Evolutionary conservation across 129 eudicot genomes (phyloP), one percentile per base, ranked within the genome.

Genomic region (Solidago caesia): DNA sequence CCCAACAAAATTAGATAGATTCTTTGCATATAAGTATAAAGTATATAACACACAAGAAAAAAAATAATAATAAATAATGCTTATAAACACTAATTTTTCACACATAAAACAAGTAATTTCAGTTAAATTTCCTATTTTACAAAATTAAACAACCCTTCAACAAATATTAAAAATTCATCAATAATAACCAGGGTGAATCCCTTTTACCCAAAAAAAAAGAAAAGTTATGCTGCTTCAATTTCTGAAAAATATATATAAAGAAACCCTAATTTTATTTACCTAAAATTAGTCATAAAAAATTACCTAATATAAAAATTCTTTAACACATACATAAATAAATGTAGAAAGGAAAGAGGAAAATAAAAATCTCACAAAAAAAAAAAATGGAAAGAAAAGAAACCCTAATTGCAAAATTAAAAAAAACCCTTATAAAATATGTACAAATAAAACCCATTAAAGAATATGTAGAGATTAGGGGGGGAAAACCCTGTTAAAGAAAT

Each of bases 251-350:
- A 70, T 11, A 29, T 6, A 49, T 15, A 41, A n/a, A 29, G 39
- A 78, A 80, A 57, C 60, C 74, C 79, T 61, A 39, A 64, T 26
- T 79, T 71, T 76, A 29, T 29, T 29, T 29, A 29, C 39, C 39
- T 29, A 29, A 29, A 29, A 29, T 29, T 29, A 29, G 39, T 26
- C 67, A 25, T 49, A 10, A 9, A 21, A 55, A 21, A 67, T 6
- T 67, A 27, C 7, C 15, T 25, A 67, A 44, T 64, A 5, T 12
- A 69, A 12, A 41, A 16, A 55, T 42, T 29, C 39, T 29, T 71
- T 10, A 8, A 6, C 42, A 27, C 26, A 8, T 60, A 7, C 44
- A 56, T 56, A 25, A 56, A 56, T 46, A 5, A 56, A 5, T n/a
- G 6, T n/a, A 56, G 25, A 53, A n/a, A 51, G 57, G 15, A 53